phyloP scores from a whole-genome alignment of 129 eudicot genomes.

The Daucus carota region DH1_v3.0 NC_030387.2:33069501-33070000 shows the following conservation, averaged over 20 bases:
- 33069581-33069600: not conserved
- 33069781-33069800: not conserved
- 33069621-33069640: not conserved
- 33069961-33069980: not conserved
- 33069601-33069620: not conserved
- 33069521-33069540: not conserved
- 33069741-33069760: not conserved
- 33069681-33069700: not conserved
- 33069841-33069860: not conserved
- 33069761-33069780: not conserved
- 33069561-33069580: not conserved
- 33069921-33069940: no score
- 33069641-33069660: not conserved
- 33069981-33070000: not conserved
- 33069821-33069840: not conserved
- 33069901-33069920: not conserved
- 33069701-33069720: not conserved
- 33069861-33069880: not conserved
- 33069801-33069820: not conserved
- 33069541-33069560: not conserved
- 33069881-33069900: not conserved
- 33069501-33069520: not conserved
- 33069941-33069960: not conserved
- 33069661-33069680: not conserved
- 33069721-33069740: not conserved